These are phyloP conservation scores for Acanthamoeba healyi DNA, from an alignment of 208 protist species.

Conservation along the genomic window DNA sequence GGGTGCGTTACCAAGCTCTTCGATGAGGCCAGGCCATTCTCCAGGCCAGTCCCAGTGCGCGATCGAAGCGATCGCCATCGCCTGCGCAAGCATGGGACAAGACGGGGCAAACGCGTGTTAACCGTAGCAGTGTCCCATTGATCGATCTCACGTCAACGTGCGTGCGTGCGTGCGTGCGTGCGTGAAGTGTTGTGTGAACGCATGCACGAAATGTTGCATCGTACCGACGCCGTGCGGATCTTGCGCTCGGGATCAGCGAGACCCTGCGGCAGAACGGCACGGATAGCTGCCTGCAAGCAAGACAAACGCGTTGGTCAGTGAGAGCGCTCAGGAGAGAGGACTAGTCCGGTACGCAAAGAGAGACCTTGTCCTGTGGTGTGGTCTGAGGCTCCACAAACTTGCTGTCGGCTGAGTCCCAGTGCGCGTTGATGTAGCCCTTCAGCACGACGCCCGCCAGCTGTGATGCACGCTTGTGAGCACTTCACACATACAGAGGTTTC, in stretches of 20 bases:
- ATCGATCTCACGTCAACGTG: neutral
- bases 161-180: too few species aligned
- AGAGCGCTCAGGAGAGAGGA: neutral
- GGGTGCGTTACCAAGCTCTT: slow-evolving; percentile 31
- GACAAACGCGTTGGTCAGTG: neutral
- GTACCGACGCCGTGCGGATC: slow-evolving; percentile 72
- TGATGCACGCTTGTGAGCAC: neutral
- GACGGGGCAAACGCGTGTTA: neutral
- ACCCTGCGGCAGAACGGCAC: slow-evolving; percentile 48
- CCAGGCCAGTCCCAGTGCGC: slow-evolving; percentile 81
- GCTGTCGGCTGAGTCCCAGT: slow-evolving; percentile 53
- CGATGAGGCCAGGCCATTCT: slow-evolving; percentile 75
- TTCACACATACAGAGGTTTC: neutral
- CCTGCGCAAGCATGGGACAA: neutral
- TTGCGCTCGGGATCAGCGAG: slow-evolving; percentile 76
- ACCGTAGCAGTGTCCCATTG: neutral
- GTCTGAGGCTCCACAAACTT: slow-evolving; percentile 70
- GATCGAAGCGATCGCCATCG: slow-evolving; percentile 75
- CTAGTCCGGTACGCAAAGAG: neutral
- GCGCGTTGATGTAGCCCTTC: slow-evolving; percentile 54
- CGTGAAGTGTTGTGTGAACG: neutral
- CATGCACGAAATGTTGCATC: too few species aligned
- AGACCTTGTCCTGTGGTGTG: slow-evolving; percentile 43
- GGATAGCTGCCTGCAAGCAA: slow-evolving; percentile 43
- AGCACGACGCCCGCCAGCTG: slow-evolving; percentile 70